Percentiles rank a stretch among this genome's conserved stretches.
phyloP scores from a whole-genome alignment of 768 basidiomycete genomes.

The Cystofilobasidium capitatum region DNA sequence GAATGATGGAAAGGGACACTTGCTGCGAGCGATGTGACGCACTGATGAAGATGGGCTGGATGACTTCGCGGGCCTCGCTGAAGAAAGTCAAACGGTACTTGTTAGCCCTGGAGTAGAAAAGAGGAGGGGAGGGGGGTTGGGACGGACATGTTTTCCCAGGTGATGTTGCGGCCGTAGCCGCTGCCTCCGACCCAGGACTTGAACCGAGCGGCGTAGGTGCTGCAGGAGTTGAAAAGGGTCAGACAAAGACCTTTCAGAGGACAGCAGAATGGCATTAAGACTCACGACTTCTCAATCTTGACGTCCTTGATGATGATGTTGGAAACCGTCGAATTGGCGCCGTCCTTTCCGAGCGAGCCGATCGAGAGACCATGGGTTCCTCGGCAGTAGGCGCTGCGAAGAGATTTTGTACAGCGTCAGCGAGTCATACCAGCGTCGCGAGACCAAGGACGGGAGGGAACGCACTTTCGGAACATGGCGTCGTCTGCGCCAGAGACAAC shows the following conservation, averaged over 20 bases:
- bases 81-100: neutral
- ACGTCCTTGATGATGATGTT: slow-evolving; percentile 10
- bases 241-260: neutral
- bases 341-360: slow-evolving; percentile 9
- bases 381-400: neutral
- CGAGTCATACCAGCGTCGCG: neutral
- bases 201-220: neutral
- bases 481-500: neutral
- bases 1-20: neutral
- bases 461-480: neutral
- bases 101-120: too few species aligned
- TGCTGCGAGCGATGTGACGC: neutral
- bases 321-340: neutral
- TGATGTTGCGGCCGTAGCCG: slow-evolving; percentile 3
- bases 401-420: neutral
- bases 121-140: neutral
- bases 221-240: neutral
- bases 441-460: neutral
- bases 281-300: slow-evolving; percentile 9
- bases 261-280: too few species aligned
- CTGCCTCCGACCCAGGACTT: slow-evolving; percentile 5
- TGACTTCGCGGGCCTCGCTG: neutral
- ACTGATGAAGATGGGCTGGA: neutral
- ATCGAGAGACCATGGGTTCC: slow-evolving; percentile 1
- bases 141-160: slow-evolving; percentile 1